Evolutionary conservation across 2,329 filamentous ascomycete species (phyloP), one percentile per base, ranked within the genome.

Genomic region (Aspergillus eucalypticola): DNA sequence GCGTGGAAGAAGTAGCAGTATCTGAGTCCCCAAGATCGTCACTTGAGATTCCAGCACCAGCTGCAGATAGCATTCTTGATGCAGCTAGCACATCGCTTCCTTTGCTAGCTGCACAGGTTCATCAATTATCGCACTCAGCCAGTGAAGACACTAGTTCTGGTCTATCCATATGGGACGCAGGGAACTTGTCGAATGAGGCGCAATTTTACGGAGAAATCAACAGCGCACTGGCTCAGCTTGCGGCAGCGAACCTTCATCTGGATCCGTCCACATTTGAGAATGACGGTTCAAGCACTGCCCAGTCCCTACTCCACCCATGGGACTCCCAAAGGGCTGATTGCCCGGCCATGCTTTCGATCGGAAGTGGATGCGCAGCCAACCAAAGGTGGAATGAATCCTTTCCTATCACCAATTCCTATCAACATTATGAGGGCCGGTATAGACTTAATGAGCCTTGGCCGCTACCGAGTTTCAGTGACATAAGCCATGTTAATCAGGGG

Each of bases 81-180:
- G 27, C 32, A 8, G 50, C 49, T 15, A 15, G 19, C 38, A 59
- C 59, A 44, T 19, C 61, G 10, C 42, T 56, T 5, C 42, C 60
- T 2, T 66, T 65, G 60, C n/a, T 58, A 8, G 35, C 35, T 8
- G 13, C 51, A n/a, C 56, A 53, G 38, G 8, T 41, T 17, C 60
- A 54, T 49, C 4, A 35, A 10, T 15, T 25, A 39, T 62, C 57
- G 48, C 54, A 55, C 11, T n/a, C 52, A 17, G 56, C 62, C 11
- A 38, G n/a, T 19, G 46, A 54, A 27, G 57, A 42, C 17, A 10
- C 48, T 27, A 32, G 25, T 2, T 54, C 49, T 3, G 32, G n/a
- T 27, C 46, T 50, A 25, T 8, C 39, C 17, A 44, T 17, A 19
- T 66, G 62, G 58, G 38, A 46, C 8, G 8, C 56, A 15, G 44